Conservation (phyloP, 2,329 filamentous ascomycete species). For the Aureobasidium sp. region DNA sequence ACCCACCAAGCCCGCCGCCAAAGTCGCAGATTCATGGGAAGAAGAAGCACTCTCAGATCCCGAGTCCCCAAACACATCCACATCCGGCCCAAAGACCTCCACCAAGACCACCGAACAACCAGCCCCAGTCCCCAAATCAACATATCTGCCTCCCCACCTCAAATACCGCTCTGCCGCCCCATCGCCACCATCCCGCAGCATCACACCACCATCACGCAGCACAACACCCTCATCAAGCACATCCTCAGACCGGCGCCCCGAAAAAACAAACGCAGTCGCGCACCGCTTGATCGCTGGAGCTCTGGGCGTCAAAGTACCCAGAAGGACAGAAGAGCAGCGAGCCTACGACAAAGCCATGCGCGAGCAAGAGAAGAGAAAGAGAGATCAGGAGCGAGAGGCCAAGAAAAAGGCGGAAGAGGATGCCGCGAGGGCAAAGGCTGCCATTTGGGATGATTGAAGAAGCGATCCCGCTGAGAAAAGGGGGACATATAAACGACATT, state of each 20-base stretch:
- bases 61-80: conserved; percentile 35
- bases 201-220: conserved; percentile 15
- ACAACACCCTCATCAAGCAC: conserved; percentile 48
- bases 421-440: conserved; percentile 65
- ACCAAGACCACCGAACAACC: conserved; percentile 33
- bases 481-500: too few relatives aligned
- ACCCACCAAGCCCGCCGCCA: conserved; percentile 7
- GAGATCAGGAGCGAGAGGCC: conserved; percentile 64
- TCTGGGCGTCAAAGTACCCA: conserved; percentile 72
- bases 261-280: conserved; percentile 91
- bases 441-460: conserved; percentile 70
- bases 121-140: conserved; percentile 50
- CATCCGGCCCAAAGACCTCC: too few relatives aligned
- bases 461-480: background rate
- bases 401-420: conserved; percentile 57
- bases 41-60: conserved; percentile 45
- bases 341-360: conserved; percentile 77
- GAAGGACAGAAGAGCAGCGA: conserved; percentile 78
- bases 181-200: conserved; percentile 53
- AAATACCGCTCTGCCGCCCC: conserved; percentile 36
- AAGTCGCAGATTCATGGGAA: conserved; percentile 68
- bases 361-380: conserved; percentile 74
- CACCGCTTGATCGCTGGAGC: conserved; percentile 83
- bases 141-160: conserved; percentile 15
- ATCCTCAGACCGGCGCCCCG: conserved; percentile 49